phyloP scores from a whole-genome alignment of 73 alveolate species.

The Urostyla sp. region DNA sequence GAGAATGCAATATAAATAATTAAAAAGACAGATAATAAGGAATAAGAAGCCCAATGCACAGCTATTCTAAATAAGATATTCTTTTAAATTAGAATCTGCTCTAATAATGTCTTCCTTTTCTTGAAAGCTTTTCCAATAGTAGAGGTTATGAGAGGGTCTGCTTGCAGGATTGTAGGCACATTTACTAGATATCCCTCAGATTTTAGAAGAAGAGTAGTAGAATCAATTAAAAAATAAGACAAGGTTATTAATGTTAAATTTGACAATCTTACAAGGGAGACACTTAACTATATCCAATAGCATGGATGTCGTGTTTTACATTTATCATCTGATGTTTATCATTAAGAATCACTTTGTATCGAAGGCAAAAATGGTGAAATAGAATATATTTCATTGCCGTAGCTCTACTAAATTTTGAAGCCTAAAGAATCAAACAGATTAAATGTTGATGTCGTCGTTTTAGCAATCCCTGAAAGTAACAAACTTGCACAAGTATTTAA shows the following conservation, averaged over 20 bases:
- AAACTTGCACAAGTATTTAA: constrained; percentile 44
- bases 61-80: constrained; percentile 42
- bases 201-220: constrained; percentile 43
- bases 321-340: constrained; percentile 60
- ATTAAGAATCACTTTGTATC: constrained; percentile 25
- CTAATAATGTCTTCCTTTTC: constrained; percentile 59
- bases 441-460: constrained; percentile 63
- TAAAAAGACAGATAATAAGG: constrained; percentile 18
- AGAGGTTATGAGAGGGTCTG: constrained; percentile 13
- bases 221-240: constrained; percentile 33
- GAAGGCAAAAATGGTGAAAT: constrained; percentile 59
- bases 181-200: constrained; percentile 48
- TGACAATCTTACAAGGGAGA: constrained; percentile 47
- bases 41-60: constrained; percentile 40
- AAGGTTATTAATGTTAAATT: constrained; percentile 63
- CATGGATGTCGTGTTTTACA: constrained; percentile 70
- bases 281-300: constrained; percentile 24
- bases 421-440: constrained; percentile 38
- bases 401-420: constrained; percentile 9
- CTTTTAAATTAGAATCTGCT: constrained; percentile 38
- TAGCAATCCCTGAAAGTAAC: constrained; percentile 62
- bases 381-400: constrained; percentile 13
- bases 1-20: constrained; percentile 46
- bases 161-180: constrained; percentile 54
- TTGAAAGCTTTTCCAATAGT: constrained; percentile 68